Evolutionary conservation across 108 stramenopile genomes (phyloP).

Genomic region (Nitzschia putrida): DNA sequence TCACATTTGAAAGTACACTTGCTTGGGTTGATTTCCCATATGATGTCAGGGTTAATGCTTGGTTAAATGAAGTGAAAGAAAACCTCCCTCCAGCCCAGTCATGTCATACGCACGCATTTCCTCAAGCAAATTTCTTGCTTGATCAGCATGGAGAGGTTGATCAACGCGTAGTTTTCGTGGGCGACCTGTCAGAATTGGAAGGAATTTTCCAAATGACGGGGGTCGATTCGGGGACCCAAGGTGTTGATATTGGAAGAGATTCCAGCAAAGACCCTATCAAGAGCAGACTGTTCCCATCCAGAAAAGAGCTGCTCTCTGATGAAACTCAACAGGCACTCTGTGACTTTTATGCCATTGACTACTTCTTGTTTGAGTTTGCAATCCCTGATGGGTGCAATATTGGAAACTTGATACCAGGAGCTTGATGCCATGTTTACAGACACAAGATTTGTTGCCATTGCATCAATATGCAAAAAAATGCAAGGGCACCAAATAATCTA

Average conservation of each 20-base stretch:
- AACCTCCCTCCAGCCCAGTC: background rate
- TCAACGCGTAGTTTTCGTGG: slow-evolving; percentile 18
- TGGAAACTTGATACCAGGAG: no score
- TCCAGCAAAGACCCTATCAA: slow-evolving; percentile 19
- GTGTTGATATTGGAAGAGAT: slow-evolving; percentile 1
- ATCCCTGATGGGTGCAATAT: slow-evolving; percentile 3
- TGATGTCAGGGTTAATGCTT: slow-evolving; percentile 12
- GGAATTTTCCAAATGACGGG: background rate
- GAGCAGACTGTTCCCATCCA: slow-evolving; percentile 9
- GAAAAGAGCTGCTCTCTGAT: slow-evolving; percentile 25
- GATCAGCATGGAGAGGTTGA: slow-evolving; percentile 4
- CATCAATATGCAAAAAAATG: no score
- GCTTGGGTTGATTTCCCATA: background rate
- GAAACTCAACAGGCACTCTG: slow-evolving; percentile 3
- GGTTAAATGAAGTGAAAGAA: slow-evolving; percentile 10
- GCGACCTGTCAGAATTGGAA: slow-evolving; percentile 24
- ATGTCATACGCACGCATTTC: slow-evolving; percentile 23
- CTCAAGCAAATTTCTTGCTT: slow-evolving; percentile 22
- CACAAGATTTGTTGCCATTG: no score
- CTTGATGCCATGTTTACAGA: no score
- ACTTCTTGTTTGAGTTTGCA: slow-evolving; percentile 19
- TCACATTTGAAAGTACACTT: slow-evolving; percentile 4
- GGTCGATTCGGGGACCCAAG: background rate
- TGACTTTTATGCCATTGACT: slow-evolving; percentile 17
- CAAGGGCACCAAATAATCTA: no score